phyloP scores from a whole-genome alignment of 345 rosid species.

The Sonneratia alba region DNA sequence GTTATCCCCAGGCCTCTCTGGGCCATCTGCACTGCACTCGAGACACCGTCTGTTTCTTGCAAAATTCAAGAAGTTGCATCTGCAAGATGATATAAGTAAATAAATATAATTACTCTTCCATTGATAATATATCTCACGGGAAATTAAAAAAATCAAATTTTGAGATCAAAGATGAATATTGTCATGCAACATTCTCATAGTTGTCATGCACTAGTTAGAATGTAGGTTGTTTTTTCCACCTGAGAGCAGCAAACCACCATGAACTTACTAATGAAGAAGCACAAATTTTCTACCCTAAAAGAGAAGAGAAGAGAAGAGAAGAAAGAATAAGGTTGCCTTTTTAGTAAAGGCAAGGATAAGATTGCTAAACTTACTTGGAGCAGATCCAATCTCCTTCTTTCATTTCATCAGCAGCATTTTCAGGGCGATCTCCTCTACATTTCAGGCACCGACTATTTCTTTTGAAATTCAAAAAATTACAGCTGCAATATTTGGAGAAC shows the following conservation, averaged over 20 bases:
- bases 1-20: constrained; percentile 28
- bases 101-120: neutral
- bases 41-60: constrained; percentile 49
- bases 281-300: neutral
- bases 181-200: neutral
- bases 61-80: constrained; percentile 64
- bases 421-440: constrained; percentile 34
- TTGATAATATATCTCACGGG: neutral
- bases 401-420: constrained; percentile 21
- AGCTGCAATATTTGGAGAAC: constrained; percentile 26
- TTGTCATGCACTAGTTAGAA: neutral
- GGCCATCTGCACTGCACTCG: constrained; percentile 60
- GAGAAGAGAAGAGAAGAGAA: too few species aligned
- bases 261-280: neutral
- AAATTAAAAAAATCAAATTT: neutral
- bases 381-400: constrained; percentile 71
- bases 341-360: neutral
- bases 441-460: constrained; percentile 32
- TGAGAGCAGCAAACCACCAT: neutral
- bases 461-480: constrained; percentile 43
- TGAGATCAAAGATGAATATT: neutral
- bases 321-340: neutral
- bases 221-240: neutral
- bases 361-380: constrained; percentile 35
- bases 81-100: constrained; percentile 15